These are phyloP conservation scores for Exobasidium rhododendri DNA, from an alignment of 1,284 basidiomycete species.

Conservation along the genomic window DNA sequence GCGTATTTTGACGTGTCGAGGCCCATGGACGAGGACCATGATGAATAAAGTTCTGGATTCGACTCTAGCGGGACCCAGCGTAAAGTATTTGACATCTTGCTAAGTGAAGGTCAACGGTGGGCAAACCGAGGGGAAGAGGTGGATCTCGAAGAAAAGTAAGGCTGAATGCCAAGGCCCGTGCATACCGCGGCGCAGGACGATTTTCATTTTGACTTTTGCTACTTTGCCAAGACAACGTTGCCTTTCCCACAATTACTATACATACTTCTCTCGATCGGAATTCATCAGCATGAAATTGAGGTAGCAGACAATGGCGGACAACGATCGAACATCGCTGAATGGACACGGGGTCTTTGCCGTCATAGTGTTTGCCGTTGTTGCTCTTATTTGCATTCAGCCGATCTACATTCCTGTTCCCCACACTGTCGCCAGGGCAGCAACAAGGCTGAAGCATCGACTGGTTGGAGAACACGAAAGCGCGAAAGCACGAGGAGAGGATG, in stretches of 20 bases:
- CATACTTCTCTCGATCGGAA: too few relatives aligned
- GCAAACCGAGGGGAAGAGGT: neutral
- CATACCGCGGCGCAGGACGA: too few relatives aligned
- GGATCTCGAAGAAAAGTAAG: neutral
- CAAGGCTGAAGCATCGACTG: too few relatives aligned
- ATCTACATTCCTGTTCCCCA: slow-evolving; percentile 37
- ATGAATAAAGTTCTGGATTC: slow-evolving; percentile 50
- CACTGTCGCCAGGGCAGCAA: slow-evolving; percentile 14
- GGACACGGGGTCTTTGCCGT: slow-evolving; percentile 52
- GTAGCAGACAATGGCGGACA: neutral
- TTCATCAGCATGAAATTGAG: neutral
- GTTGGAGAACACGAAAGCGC: neutral
- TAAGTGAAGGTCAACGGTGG: too few relatives aligned
- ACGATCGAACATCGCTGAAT: slow-evolving; percentile 29
- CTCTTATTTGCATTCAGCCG: slow-evolving; percentile 47
- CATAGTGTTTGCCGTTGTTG: slow-evolving; percentile 49
- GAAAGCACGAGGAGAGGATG: slow-evolving; percentile 12
- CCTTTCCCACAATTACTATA: too few relatives aligned
- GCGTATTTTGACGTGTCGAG: slow-evolving; percentile 51
- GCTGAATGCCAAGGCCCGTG: neutral
- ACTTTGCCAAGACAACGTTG: too few relatives aligned
- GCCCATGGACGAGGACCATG: slow-evolving; percentile 43
- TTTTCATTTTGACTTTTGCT: too few relatives aligned
- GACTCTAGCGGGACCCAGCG: slow-evolving; percentile 54
- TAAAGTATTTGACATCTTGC: neutral